A percentile compares a stretch with the other conserved stretches of the same genome.
phyloP scores from a whole-genome alignment of 2,329 filamentous ascomycete genomes.

The Trichoderma atroviride region DNA sequence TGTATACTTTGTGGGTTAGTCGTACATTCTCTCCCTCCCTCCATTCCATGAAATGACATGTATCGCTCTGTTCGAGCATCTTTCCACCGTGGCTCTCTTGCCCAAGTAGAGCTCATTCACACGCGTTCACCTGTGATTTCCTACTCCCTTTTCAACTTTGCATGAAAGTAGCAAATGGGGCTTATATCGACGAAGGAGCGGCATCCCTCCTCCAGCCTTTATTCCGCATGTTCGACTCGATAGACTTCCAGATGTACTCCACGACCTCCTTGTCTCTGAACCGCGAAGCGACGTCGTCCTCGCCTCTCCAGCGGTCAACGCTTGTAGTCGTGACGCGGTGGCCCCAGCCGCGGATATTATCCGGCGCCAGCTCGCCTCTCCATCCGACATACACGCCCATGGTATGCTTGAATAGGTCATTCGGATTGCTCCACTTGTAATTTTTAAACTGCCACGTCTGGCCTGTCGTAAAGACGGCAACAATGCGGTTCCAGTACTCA shows the following conservation, averaged over 20 bases:
- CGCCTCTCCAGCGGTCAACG: slow-evolving; percentile 79
- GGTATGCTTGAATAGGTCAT: slow-evolving; percentile 86
- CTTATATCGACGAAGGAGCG: slow-evolving; percentile 56
- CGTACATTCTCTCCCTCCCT: slow-evolving; percentile 17
- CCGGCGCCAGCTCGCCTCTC: slow-evolving; percentile 79
- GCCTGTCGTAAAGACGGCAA: slow-evolving; percentile 95
- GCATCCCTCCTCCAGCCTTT: slow-evolving; percentile 81
- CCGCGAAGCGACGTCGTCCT: slow-evolving; percentile 56
- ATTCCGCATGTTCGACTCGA: slow-evolving; percentile 84
- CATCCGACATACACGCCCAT: slow-evolving; percentile 89
- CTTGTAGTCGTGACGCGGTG: slow-evolving; percentile 76
- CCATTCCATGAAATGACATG: neutral
- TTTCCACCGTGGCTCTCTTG: neutral
- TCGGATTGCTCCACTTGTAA: slow-evolving; percentile 91
- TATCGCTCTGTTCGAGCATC: slow-evolving; percentile 27
- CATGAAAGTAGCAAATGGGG: neutral
- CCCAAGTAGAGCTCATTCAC: neutral
- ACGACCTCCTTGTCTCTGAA: slow-evolving; percentile 94
- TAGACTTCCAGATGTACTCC: slow-evolving; percentile 85
- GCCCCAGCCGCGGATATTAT: slow-evolving; percentile 81
- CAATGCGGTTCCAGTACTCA: slow-evolving; percentile 94
- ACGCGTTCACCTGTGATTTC: neutral
- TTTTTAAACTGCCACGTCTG: slow-evolving; percentile 98
- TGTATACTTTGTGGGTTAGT: neutral
- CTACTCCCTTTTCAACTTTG: neutral